These are phyloP conservation scores for Mortierella alpina DNA, from an alignment of 192 early-diverging fungal genomes.

Conservation along the genomic window DNA sequence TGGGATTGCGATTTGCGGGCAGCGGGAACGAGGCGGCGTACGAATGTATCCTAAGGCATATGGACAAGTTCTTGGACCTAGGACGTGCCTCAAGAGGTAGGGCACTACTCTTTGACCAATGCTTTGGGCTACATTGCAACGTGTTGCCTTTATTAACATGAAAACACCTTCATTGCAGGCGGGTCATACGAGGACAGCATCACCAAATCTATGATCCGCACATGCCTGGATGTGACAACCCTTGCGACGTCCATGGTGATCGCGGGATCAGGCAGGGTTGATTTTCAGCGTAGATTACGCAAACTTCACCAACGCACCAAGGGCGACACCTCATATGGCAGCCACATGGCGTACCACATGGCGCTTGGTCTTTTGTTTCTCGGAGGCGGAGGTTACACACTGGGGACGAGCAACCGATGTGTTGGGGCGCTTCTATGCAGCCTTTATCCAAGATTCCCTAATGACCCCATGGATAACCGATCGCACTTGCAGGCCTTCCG, in stretches of 20 bases:
- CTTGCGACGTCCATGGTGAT: constrained; percentile 76
- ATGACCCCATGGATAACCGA: constrained; percentile 65
- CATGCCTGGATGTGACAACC: constrained; percentile 76
- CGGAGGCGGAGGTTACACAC: constrained; percentile 74
- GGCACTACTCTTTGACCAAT: background rate
- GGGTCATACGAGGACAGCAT: constrained; percentile 69
- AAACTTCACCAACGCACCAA: constrained; percentile 59
- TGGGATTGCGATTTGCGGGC: constrained; percentile 79
- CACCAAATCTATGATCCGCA: constrained; percentile 68
- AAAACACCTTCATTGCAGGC: constrained; percentile 37
- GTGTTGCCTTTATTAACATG: background rate
- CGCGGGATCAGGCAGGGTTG: constrained; percentile 83
- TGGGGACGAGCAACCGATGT: constrained; percentile 71
- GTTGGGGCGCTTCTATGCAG: constrained; percentile 76
- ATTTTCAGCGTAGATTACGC: constrained; percentile 68
- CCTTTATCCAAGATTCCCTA: constrained; percentile 76
- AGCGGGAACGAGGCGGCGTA: constrained; percentile 61
- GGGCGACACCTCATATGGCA: constrained; percentile 71
- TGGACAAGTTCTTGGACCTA: constrained; percentile 64
- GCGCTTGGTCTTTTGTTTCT: constrained; percentile 83
- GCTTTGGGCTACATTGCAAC: constrained; percentile 6
- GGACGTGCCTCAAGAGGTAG: constrained; percentile 55
- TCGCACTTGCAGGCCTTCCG: constrained; percentile 80
- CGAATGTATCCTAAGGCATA: constrained; percentile 58
- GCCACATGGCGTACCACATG: constrained; percentile 79